These are phyloP conservation scores for Apophysomyces elegans DNA, from an alignment of 371 early-diverging fungal genomes.

Conservation along the genomic window DNA sequence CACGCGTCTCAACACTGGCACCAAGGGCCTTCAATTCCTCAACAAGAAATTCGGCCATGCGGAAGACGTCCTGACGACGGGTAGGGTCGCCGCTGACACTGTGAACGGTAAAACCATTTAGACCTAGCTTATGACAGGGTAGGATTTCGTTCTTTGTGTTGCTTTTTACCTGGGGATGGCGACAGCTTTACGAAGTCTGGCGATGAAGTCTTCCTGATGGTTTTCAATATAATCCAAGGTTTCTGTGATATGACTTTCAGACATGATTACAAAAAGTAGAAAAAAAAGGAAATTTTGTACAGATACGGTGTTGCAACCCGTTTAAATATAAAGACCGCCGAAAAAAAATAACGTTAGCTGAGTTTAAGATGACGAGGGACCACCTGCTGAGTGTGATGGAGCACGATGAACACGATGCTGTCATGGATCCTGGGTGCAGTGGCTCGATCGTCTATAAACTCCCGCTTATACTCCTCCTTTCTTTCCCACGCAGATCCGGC, in stretches of 20 bases:
- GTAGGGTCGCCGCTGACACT: conserved; percentile 84
- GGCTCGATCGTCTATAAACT: too few species aligned
- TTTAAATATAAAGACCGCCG: not conserved
- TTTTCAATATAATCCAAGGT: conserved; percentile 81
- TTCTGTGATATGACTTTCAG: conserved; percentile 29
- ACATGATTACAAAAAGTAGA: conserved; percentile 12
- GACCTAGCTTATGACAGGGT: not conserved
- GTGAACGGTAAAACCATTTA: conserved; percentile 10
- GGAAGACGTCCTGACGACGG: conserved; percentile 84
- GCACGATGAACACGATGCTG: too few species aligned
- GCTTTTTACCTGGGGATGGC: conserved; percentile 84
- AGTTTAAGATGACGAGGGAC: too few species aligned
- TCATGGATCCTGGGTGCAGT: too few species aligned
- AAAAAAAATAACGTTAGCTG: too few species aligned
- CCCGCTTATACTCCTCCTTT: too few species aligned
- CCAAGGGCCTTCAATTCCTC: conserved; percentile 79
- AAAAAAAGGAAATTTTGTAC: conserved; percentile 19
- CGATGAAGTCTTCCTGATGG: conserved; percentile 81
- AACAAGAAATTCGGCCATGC: conserved; percentile 90
- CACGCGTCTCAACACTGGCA: conserved; percentile 66
- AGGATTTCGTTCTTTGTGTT: conserved; percentile 2
- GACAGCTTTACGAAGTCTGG: conserved; percentile 88
- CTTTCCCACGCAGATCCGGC: too few species aligned
- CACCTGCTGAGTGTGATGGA: too few species aligned
- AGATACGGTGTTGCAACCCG: not conserved